phyloP scores from a whole-genome alignment of 2,329 filamentous ascomycete genomes.

The Hypoxylon sp. region DNA sequence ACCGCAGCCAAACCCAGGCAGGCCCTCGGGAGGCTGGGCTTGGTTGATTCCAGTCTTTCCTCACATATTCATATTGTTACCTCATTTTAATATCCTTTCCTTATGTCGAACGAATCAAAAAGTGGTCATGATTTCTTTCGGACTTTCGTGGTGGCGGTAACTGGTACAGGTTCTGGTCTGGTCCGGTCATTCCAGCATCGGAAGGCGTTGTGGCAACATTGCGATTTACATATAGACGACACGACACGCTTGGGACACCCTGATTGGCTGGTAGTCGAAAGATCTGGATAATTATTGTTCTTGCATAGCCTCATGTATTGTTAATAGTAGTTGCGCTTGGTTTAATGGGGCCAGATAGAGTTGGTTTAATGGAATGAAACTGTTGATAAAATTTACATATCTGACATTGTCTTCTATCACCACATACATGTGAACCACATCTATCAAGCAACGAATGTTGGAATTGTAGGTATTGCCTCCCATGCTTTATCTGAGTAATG shows the following conservation, averaged over 20 bases:
- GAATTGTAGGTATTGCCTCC: too few species aligned
- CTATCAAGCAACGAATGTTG: too few species aligned
- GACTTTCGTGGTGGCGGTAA: conserved; percentile 2
- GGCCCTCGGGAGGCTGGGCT: conserved; percentile 29
- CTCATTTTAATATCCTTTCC: too few species aligned
- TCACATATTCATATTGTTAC: too few species aligned
- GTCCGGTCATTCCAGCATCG: conserved; percentile 22
- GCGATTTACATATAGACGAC: conserved; percentile 6
- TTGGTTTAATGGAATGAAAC: neutral
- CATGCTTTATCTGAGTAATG: too few species aligned
- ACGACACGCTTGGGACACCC: neutral
- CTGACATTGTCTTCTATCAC: too few species aligned
- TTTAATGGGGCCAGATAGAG: neutral
- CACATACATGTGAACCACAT: too few species aligned
- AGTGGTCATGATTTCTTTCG: conserved; percentile 5
- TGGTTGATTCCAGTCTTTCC: conserved; percentile 16
- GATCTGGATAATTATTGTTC: conserved; percentile 8
- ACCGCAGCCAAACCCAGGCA: conserved; percentile 25
- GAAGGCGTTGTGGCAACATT: conserved; percentile 26
- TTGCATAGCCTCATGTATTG: neutral
- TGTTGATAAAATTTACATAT: too few species aligned
- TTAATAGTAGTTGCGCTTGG: neutral
- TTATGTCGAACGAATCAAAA: too few species aligned
- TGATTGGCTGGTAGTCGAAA: conserved; percentile 2
- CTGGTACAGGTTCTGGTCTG: conserved; percentile 16